Conservation (phyloP, 306 rosid genomes). For the Dryas octopetala region DNA sequence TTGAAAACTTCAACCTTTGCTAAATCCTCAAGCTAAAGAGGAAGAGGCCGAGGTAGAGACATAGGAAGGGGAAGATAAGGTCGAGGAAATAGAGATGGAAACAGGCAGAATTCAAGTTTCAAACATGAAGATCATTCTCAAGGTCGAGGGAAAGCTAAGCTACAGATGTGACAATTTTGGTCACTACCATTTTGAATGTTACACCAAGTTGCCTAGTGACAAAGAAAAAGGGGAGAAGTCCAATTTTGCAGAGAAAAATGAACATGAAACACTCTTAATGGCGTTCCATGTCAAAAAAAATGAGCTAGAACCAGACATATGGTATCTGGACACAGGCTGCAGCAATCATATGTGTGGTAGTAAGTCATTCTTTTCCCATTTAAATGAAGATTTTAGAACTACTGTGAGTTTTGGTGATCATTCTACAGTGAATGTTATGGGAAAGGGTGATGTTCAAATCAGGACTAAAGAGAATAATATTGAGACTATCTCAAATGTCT, state of each 20-base stretch:
- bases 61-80: background rate
- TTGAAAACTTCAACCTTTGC: background rate
- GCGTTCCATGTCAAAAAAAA: background rate
- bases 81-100: background rate
- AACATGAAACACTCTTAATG: background rate
- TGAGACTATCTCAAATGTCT: background rate
- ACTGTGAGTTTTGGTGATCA: background rate
- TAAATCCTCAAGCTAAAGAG: background rate
- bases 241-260: background rate
- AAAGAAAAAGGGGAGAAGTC: background rate
- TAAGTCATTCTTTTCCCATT: background rate
- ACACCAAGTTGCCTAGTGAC: too few species aligned
- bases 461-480: background rate
- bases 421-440: conserved; percentile 5
- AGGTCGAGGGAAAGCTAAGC: background rate
- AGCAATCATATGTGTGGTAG: background rate
- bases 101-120: too few species aligned
- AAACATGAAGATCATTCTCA: background rate
- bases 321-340: background rate
- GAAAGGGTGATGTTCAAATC: background rate
- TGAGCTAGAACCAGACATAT: too few species aligned
- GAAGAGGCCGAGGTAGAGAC: background rate
- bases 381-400: background rate
- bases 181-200: too few species aligned
- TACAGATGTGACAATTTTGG: too few species aligned